Percentiles rank a stretch among this genome's conserved stretches.
phyloP scores from a whole-genome alignment of 495 filamentous ascomycete species.

The Penicillium mononematosum region DNA sequence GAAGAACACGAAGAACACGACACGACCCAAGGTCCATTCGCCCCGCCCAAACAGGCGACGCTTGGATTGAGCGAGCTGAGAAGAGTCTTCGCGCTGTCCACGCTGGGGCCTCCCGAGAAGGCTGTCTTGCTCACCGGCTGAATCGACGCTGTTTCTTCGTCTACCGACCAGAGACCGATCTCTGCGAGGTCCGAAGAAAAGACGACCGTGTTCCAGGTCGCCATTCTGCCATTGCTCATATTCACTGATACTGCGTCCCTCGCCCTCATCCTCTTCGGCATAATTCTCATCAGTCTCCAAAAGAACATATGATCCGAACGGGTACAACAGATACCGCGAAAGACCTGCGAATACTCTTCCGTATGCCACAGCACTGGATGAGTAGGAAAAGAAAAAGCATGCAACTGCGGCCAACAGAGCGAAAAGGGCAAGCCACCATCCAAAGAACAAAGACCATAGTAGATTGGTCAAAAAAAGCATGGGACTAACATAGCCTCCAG shows the following conservation, averaged over 20 bases:
- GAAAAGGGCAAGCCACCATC: conserved; percentile 92
- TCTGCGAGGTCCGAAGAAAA: conserved; percentile 90
- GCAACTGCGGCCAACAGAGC: conserved; percentile 68
- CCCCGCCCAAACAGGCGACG: conserved; percentile 91
- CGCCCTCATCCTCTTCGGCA: conserved; percentile 93
- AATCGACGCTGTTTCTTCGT: conserved; percentile 84
- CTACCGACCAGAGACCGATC: conserved; percentile 82
- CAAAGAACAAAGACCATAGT: conserved; percentile 88
- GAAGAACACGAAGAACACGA: conserved; percentile 96
- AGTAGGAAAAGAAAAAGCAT: conserved; percentile 78
- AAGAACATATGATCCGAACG: conserved; percentile 93
- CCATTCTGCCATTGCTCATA: conserved; percentile 99
- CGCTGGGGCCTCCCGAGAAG: conserved; percentile 70
- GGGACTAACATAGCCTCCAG: conserved; percentile 79
- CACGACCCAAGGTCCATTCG: conserved; percentile 89
- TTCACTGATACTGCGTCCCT: conserved; percentile 97
- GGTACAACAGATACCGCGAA: conserved; percentile 85
- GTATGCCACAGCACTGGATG: conserved; percentile 79
- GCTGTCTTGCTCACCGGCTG: conserved; percentile 82
- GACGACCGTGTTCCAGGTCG: conserved; percentile 88
- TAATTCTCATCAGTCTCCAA: conserved; percentile 93
- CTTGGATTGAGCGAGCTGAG: conserved; percentile 64
- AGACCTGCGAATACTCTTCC: conserved; percentile 82
- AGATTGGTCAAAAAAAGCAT: conserved; percentile 85
- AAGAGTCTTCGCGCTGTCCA: conserved; percentile 47